Conservation (phyloP, 2,329 filamentous ascomycete genomes). For the Aspergillus ustus region DNA sequence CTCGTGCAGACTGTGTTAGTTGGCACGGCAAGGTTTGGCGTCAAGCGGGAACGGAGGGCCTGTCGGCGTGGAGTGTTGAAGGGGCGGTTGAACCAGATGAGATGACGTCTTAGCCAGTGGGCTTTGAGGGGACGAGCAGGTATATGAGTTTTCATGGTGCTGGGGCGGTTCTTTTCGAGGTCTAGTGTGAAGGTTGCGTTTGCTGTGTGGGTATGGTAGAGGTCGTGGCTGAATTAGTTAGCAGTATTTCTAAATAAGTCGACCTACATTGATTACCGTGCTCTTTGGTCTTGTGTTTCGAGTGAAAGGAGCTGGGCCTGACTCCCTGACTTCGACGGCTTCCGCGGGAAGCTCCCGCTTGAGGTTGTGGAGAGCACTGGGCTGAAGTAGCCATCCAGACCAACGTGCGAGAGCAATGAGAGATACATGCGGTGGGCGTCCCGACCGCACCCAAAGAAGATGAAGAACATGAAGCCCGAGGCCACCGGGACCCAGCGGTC, state of each 20-base stretch:
- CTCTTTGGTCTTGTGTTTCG: constrained; percentile 22
- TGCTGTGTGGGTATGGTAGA: neutral
- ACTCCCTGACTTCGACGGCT: constrained; percentile 30
- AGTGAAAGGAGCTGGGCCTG: constrained; percentile 34
- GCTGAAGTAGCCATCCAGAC: constrained; percentile 43
- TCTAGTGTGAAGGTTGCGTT: neutral
- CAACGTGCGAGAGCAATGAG: constrained; percentile 47
- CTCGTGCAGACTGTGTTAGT: constrained; percentile 35
- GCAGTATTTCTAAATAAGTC: neutral
- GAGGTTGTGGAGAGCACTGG: constrained; percentile 24
- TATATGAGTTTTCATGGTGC: constrained; percentile 2
- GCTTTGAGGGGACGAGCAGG: neutral
- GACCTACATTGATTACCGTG: constrained; percentile 20
- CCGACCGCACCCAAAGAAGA: constrained; percentile 67
- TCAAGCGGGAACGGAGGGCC: constrained; percentile 19
- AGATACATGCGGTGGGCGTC: constrained; percentile 64
- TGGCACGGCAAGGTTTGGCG: constrained; percentile 25
- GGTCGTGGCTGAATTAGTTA: constrained; percentile 4
- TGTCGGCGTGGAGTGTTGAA: constrained; percentile 14
- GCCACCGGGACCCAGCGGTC: constrained; percentile 64
- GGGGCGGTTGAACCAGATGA: constrained; percentile 20
- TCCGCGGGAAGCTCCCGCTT: constrained; percentile 15
- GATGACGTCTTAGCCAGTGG: constrained; percentile 7
- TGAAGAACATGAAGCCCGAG: constrained; percentile 60
- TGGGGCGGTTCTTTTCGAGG: neutral